Percentiles rank a stretch among this genome's conserved stretches.
phyloP scores from a whole-genome alignment of 345 rosid species.

The Turnera subulata region DNA sequence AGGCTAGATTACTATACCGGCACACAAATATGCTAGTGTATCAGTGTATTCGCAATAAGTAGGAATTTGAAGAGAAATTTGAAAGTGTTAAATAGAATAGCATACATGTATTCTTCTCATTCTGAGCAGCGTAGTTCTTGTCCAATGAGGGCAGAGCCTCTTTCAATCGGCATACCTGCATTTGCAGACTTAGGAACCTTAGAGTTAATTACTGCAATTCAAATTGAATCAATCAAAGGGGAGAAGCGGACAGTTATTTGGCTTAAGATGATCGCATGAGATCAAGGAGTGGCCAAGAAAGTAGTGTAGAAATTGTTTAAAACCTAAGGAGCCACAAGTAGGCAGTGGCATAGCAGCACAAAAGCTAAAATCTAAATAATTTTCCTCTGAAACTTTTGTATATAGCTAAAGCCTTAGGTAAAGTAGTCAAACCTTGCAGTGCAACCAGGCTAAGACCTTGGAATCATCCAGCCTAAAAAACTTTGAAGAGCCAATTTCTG shows the following conservation, averaged over 20 bases:
- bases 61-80: background rate
- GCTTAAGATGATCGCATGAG: background rate
- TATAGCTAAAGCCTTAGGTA: background rate
- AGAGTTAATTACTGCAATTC: too few species aligned
- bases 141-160: slow-evolving; percentile 51
- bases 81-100: background rate
- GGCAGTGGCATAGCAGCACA: too few species aligned
- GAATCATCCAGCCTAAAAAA: slow-evolving; percentile 76
- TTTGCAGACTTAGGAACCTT: slow-evolving; percentile 11
- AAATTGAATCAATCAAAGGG: background rate
- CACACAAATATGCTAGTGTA: background rate
- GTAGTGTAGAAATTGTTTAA: too few species aligned
- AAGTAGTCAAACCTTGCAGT: slow-evolving; percentile 53
- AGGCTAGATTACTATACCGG: background rate
- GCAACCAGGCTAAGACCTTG: slow-evolving; percentile 78
- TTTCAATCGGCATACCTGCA: slow-evolving; percentile 58
- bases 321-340: too few species aligned
- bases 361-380: too few species aligned
- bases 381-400: too few species aligned
- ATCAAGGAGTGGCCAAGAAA: background rate
- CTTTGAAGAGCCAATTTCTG: slow-evolving; percentile 72
- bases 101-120: slow-evolving; percentile 69
- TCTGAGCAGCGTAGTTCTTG: slow-evolving; percentile 73
- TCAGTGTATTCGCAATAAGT: too few species aligned
- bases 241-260: too few species aligned